Evolutionary conservation across 345 rosid genomes (phyloP).

Genomic region (Syzygium grande): DNA sequence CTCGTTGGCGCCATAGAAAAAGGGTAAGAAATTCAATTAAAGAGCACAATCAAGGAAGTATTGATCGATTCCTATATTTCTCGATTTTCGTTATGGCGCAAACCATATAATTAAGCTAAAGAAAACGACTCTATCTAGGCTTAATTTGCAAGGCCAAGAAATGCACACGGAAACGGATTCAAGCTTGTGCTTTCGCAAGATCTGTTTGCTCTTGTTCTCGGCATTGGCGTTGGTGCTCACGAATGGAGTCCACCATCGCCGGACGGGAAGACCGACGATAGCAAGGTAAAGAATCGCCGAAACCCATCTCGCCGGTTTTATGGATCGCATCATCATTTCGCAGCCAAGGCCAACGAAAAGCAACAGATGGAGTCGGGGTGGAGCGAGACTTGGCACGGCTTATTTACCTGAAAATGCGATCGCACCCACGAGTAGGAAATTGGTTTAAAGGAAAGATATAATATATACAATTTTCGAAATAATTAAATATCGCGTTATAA

Average conservation of each 20-base stretch:
- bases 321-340: background rate
- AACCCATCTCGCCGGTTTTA: background rate
- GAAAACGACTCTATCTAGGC: background rate
- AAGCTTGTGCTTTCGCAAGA: background rate
- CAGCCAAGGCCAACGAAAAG: too few relatives aligned
- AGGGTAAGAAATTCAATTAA: background rate
- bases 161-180: background rate
- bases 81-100: background rate
- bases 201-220: background rate
- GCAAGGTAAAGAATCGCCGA: background rate
- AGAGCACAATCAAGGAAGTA: background rate
- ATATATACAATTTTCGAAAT: background rate
- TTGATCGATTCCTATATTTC: background rate
- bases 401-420: background rate
- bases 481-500: background rate
- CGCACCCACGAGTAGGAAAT: background rate
- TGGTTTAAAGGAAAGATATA: background rate
- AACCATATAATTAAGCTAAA: background rate
- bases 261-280: conserved; percentile 9
- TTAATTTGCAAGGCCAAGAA: background rate
- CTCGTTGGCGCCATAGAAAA: background rate
- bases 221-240: background rate
- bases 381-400: background rate
- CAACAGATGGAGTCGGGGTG: background rate
- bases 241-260: background rate